Percentiles rank a stretch among this genome's conserved stretches.
phyloP scores from a whole-genome alignment of 257 asterid species.

The Solanum lycopersicoides region DNA sequence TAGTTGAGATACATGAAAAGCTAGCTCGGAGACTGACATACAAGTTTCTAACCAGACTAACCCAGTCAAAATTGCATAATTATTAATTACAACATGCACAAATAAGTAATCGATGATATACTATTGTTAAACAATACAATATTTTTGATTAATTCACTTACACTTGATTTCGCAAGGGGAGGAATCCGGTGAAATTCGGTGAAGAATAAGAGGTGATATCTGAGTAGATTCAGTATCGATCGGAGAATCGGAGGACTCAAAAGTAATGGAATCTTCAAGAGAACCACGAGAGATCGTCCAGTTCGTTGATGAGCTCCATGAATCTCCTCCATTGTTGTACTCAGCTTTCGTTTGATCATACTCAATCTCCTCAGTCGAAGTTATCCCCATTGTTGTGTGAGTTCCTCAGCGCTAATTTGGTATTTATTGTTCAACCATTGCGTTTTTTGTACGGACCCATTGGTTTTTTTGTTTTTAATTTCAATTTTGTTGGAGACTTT shows the following conservation, averaged over 20 bases:
- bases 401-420: neutral
- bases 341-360: neutral
- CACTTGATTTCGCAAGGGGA: slow-evolving; percentile 74
- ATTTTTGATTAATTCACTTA: slow-evolving; percentile 3
- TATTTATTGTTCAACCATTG: neutral
- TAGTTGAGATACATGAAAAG: no score
- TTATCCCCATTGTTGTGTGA: neutral
- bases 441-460: neutral
- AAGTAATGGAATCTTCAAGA: slow-evolving; percentile 32
- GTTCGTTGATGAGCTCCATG: slow-evolving; percentile 44
- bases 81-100: neutral
- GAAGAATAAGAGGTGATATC: slow-evolving; percentile 39
- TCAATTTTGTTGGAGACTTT: neutral
- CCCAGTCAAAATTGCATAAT: neutral
- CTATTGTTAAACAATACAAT: neutral
- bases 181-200: slow-evolving; percentile 35
- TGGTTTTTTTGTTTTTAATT: no score
- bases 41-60: neutral
- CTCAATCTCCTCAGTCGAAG: neutral
- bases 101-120: neutral
- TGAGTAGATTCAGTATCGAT: slow-evolving; percentile 14
- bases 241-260: slow-evolving; percentile 53
- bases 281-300: slow-evolving; percentile 62
- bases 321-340: neutral
- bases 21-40: neutral